phyloP scores from a whole-genome alignment of 2,329 filamentous ascomycete genomes.

The Diaporthe sp. region DNA sequence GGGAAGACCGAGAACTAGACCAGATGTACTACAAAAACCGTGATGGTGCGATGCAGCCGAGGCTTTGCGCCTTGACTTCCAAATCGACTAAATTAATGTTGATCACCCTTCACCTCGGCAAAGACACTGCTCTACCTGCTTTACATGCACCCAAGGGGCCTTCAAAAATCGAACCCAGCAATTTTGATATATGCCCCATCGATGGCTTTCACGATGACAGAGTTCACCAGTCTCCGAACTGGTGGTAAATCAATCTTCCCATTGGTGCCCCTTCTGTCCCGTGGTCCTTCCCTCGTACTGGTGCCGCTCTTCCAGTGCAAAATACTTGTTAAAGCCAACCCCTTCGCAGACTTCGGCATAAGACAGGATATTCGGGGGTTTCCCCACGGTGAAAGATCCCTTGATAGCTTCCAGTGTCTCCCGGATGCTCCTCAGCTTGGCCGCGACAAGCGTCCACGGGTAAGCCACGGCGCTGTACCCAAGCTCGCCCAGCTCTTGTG shows the following conservation, averaged over 20 bases:
- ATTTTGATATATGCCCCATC: no score
- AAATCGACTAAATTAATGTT: no score
- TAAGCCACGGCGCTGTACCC: slow-evolving; percentile 8
- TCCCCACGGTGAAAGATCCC: background rate
- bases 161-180: no score
- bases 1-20: no score
- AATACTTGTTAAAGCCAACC: background rate
- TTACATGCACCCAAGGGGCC: no score
- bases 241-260: background rate
- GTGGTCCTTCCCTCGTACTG: background rate
- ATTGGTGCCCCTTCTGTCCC: background rate
- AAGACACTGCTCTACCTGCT: no score
- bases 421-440: slow-evolving; percentile 1
- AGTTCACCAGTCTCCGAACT: no score
- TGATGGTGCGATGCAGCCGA: no score
- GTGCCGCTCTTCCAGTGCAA: background rate
- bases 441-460: slow-evolving; percentile 1
- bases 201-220: no score
- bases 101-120: no score
- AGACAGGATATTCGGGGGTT: background rate
- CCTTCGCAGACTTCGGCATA: slow-evolving; percentile 10
- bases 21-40: no score
- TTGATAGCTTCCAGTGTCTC: background rate
- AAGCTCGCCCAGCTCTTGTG: background rate
- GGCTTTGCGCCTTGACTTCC: no score